These are phyloP conservation scores for Xylaria curta DNA, from an alignment of 495 filamentous ascomycete genomes.

Conservation along the genomic window DNA sequence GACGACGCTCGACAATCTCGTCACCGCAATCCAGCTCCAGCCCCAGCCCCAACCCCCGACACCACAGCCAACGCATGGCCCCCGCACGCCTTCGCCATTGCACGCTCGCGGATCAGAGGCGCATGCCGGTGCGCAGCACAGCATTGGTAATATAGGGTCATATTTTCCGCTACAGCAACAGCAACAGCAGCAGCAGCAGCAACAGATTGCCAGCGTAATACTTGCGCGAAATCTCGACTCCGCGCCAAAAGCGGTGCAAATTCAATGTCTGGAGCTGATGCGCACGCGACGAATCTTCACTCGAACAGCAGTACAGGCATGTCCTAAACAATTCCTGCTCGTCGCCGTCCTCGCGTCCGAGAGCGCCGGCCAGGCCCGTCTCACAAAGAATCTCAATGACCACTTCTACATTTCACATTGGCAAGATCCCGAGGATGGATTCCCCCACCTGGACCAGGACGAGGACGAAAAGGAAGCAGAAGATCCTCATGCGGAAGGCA, in stretches of 20 bases:
- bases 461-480: constrained; percentile 34
- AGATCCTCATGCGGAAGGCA: constrained; percentile 5
- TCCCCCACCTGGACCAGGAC: constrained; percentile 69
- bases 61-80: constrained; percentile 32
- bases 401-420: constrained; percentile 88
- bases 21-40: constrained; percentile 66
- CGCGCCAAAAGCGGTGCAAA: constrained; percentile 75
- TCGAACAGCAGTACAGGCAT: constrained; percentile 69
- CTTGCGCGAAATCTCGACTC: constrained; percentile 80
- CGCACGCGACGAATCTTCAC: constrained; percentile 79
- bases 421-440: constrained; percentile 70
- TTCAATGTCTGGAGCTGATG: constrained; percentile 87
- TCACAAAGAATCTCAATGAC: constrained; percentile 71
- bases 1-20: constrained; percentile 83
- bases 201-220: constrained; percentile 75
- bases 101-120: constrained; percentile 27
- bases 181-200: constrained; percentile 31
- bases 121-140: constrained; percentile 30
- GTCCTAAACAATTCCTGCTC: constrained; percentile 82
- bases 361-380: constrained; percentile 49
- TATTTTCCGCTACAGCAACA: not conserved
- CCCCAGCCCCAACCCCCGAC: not conserved
- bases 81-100: constrained; percentile 24
- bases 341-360: constrained; percentile 68
- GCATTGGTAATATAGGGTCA: not conserved